Percentiles rank a stretch among this genome's conserved stretches.
Evolutionary conservation across 768 basidiomycete species (phyloP).

Genomic region (Boletus tylopilopsis): DNA sequence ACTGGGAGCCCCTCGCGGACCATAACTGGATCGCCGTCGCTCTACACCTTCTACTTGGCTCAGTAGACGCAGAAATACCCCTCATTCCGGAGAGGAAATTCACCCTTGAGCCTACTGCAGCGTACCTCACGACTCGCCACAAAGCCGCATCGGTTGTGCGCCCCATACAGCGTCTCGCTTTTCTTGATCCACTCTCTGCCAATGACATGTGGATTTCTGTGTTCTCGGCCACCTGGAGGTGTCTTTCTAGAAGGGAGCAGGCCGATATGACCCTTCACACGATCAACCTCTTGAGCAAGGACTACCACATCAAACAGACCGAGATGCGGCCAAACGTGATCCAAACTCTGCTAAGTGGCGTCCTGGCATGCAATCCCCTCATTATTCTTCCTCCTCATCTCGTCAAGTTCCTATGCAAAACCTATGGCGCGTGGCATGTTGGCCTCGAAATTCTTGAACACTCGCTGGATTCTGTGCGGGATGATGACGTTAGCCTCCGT

Average conservation of each 20-base stretch:
- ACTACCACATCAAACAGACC: constrained; percentile 87
- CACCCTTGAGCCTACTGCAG: constrained; percentile 28
- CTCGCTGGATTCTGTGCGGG: constrained; percentile 74
- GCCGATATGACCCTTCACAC: constrained; percentile 84
- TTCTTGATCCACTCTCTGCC: constrained; percentile 70
- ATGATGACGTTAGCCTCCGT: constrained; percentile 74
- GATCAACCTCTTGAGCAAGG: constrained; percentile 87
- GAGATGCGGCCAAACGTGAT: constrained; percentile 89
- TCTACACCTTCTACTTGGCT: constrained; percentile 83
- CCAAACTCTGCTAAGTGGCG: constrained; percentile 82
- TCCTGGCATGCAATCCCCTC: constrained; percentile 80
- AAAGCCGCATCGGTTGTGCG: constrained; percentile 55
- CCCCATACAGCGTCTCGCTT: constrained; percentile 79
- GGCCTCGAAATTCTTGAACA: constrained; percentile 80
- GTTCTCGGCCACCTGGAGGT: constrained; percentile 84
- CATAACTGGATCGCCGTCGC: constrained; percentile 94
- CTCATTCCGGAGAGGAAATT: constrained; percentile 42
- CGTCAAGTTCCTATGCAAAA: constrained; percentile 93
- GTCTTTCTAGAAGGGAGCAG: constrained; percentile 84
- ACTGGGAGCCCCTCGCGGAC: constrained; percentile 90
- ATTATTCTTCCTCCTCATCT: constrained; percentile 92
- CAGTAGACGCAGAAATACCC: constrained; percentile 44
- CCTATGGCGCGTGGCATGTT: constrained; percentile 94
- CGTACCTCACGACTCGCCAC: constrained; percentile 42
- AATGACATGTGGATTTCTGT: constrained; percentile 85